Conservation (phyloP, 306 rosid genomes). For the Vigna hirtella region DNA sequence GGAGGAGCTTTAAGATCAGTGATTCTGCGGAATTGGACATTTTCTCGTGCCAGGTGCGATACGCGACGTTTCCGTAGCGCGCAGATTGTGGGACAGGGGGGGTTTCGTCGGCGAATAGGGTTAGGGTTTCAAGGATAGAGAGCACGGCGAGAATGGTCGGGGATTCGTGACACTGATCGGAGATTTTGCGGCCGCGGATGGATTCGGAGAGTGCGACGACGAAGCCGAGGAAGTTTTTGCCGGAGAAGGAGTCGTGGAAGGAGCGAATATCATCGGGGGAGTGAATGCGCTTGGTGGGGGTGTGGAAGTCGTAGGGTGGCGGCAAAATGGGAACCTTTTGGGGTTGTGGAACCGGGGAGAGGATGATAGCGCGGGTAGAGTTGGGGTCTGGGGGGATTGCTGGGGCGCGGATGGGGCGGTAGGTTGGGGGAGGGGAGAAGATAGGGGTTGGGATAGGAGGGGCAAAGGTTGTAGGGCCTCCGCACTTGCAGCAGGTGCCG, state of each 20-base stretch:
- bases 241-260: constrained; percentile 71
- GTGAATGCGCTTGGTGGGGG: constrained; percentile 73
- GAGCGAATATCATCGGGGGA: constrained; percentile 71
- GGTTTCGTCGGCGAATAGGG: constrained; percentile 73
- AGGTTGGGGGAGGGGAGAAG: constrained; percentile 76
- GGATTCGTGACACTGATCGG: constrained; percentile 72
- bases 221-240: constrained; percentile 79
- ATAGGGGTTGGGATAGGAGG: constrained; percentile 58
- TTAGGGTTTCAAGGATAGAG: constrained; percentile 68
- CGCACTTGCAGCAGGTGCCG: constrained; percentile 81
- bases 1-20: constrained; percentile 64
- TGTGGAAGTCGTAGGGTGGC: constrained; percentile 63
- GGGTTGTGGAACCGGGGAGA: constrained; percentile 84
- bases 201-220: constrained; percentile 89
- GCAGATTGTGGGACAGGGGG: constrained; percentile 78
- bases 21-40: constrained; percentile 53
- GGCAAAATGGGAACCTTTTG: constrained; percentile 62
- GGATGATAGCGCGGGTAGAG: constrained; percentile 77
- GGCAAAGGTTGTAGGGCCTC: constrained; percentile 68
- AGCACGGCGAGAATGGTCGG: constrained; percentile 48
- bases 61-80: constrained; percentile 84
- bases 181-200: constrained; percentile 65
- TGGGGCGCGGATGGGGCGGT: constrained; percentile 93
- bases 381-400: constrained; percentile 75
- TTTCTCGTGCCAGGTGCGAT: constrained; percentile 74